Evolutionary conservation across 371 early-diverging fungal species (phyloP).

Genomic region (Basidiobolus heterosporus): DNA sequence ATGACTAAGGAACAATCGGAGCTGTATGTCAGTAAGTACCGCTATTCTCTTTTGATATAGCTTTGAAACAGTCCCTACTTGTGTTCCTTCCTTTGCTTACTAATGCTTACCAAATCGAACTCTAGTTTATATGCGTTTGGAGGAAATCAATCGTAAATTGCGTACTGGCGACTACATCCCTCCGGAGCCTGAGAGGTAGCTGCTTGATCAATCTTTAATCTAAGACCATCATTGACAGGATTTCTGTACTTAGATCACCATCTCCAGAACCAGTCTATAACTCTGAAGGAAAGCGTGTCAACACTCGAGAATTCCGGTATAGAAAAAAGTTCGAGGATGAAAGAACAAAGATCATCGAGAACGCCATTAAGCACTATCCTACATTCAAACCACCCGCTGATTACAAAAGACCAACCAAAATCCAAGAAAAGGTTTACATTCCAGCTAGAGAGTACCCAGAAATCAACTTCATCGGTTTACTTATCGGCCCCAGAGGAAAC

Average conservation of each 20-base stretch:
- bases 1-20: conserved; percentile 66
- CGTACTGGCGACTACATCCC: conserved; percentile 70
- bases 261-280: conserved; percentile 88
- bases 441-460: conserved; percentile 90
- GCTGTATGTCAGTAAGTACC: conserved; percentile 50
- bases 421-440: conserved; percentile 83
- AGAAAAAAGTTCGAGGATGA: conserved; percentile 85
- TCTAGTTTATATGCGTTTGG: conserved; percentile 65
- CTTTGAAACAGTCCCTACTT: neutral
- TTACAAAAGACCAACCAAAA: conserved; percentile 68
- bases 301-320: conserved; percentile 84
- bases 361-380: conserved; percentile 56
- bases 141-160: conserved; percentile 73
- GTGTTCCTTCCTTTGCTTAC: neutral
- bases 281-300: conserved; percentile 81
- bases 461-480: conserved; percentile 90
- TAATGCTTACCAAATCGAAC: too few species aligned
- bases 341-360: conserved; percentile 72
- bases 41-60: too few species aligned
- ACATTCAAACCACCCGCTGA: conserved; percentile 79
- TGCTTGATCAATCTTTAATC: neutral
- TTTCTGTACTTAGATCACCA: conserved; percentile 38
- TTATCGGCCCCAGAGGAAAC: conserved; percentile 93
- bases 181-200: conserved; percentile 17
- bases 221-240: neutral